Evolutionary conservation across 2,329 filamentous ascomycete species (phyloP).

Genomic region (Pseudogymnoascus sp.): DNA sequence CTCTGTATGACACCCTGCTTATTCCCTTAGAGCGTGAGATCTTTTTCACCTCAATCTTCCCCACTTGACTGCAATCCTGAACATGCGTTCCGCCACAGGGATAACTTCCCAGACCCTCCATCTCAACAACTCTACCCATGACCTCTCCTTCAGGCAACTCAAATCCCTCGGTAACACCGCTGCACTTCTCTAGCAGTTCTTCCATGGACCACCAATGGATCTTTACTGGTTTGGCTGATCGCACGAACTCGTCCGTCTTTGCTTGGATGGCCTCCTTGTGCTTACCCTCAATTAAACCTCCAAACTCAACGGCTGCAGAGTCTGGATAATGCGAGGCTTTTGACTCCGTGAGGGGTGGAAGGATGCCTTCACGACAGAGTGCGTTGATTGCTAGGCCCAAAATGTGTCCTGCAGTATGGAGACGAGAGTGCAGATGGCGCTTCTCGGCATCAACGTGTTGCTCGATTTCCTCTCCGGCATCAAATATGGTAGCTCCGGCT

Average conservation of each 20-base stretch:
- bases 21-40: conserved; percentile 56
- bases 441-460: conserved; percentile 54
- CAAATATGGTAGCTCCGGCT: conserved; percentile 28
- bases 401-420: conserved; percentile 68
- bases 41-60: conserved; percentile 56
- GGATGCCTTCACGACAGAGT: conserved; percentile 39
- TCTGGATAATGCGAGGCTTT: conserved; percentile 67
- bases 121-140: conserved; percentile 58
- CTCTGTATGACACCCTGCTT: conserved; percentile 41
- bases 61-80: conserved; percentile 46
- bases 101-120: conserved; percentile 60
- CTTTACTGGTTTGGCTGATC: conserved; percentile 46
- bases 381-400: conserved; percentile 58
- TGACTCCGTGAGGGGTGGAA: conserved; percentile 51
- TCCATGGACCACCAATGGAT: conserved; percentile 61
- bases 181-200: conserved; percentile 45
- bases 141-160: conserved; percentile 37
- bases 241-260: conserved; percentile 50
- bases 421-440: conserved; percentile 53
- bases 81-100: conserved; percentile 72
- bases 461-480: conserved; percentile 35
- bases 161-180: conserved; percentile 28
- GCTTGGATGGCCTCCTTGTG: conserved; percentile 54
- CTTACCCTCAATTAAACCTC: conserved; percentile 54
- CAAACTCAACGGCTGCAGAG: conserved; percentile 58